Percentiles rank a stretch among this genome's conserved stretches.
Conservation (phyloP, 2,329 filamentous ascomycete genomes). For the Phaeosphaeriaceae sp. region DNA sequence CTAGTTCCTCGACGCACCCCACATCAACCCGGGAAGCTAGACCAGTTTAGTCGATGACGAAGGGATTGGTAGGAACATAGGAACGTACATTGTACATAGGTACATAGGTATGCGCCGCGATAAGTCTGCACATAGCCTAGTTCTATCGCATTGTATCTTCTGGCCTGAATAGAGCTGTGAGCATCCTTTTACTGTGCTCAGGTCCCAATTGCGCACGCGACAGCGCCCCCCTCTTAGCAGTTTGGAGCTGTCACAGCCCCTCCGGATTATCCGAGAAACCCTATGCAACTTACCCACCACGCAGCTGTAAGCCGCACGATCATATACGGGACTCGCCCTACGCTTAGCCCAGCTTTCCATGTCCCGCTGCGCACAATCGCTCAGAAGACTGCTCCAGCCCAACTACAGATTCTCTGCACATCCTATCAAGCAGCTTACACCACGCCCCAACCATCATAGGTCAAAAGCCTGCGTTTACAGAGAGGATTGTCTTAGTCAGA, state of each 20-base stretch:
- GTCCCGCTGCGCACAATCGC: slow-evolving; percentile 31
- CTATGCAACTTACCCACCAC: neutral
- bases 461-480: slow-evolving; percentile 18
- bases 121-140: neutral
- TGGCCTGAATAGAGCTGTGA: neutral
- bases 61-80: no score
- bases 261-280: slow-evolving; percentile 2
- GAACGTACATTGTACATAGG: no score
- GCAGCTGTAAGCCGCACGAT: neutral
- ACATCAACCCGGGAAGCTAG: no score
- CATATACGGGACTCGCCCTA: neutral
- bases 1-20: no score
- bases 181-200: neutral
- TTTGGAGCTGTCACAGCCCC: slow-evolving; percentile 2
- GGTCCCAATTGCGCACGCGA: neutral
- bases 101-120: neutral
- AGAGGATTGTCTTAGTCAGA: slow-evolving; percentile 4
- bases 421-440: slow-evolving; percentile 17
- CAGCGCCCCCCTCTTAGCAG: neutral
- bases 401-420: slow-evolving; percentile 12
- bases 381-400: slow-evolving; percentile 18
- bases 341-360: slow-evolving; percentile 27
- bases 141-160: neutral
- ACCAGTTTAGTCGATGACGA: no score
- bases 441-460: slow-evolving; percentile 18